Evolutionary conservation across 2,329 filamentous ascomycete genomes (phyloP).

Genomic region (Hirsutella minnesotensis): DNA sequence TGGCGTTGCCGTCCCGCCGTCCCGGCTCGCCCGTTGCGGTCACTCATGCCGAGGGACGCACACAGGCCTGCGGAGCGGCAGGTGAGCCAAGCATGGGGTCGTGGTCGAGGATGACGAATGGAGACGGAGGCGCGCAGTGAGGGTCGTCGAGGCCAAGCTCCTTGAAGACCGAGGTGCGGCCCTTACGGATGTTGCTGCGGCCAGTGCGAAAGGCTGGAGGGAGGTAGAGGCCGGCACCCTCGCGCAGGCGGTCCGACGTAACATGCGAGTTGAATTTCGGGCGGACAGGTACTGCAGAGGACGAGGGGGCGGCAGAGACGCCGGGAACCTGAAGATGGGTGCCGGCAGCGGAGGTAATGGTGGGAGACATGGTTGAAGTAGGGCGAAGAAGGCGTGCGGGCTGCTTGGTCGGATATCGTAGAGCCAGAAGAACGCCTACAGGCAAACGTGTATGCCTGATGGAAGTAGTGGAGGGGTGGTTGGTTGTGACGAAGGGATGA

Average conservation of each 20-base stretch:
- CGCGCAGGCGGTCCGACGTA: conserved; percentile 39
- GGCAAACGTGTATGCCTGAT: too few relatives aligned
- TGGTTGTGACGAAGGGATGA: neutral
- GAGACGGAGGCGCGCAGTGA: conserved; percentile 1
- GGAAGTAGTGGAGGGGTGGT: too few relatives aligned
- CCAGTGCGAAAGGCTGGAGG: conserved; percentile 25
- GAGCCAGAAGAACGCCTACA: too few relatives aligned
- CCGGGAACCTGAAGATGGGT: neutral
- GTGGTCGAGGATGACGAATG: neutral
- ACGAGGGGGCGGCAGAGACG: neutral
- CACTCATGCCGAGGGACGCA: neutral
- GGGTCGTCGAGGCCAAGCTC: conserved; percentile 35
- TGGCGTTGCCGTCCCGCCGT: neutral
- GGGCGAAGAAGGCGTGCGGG: too few relatives aligned
- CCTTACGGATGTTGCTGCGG: conserved; percentile 34
- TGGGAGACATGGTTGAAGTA: too few relatives aligned
- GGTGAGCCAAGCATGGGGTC: neutral
- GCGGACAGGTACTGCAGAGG: conserved; percentile 16
- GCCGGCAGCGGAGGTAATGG: neutral
- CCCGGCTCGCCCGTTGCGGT: neutral
- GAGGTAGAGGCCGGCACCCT: conserved; percentile 27
- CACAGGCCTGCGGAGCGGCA: neutral
- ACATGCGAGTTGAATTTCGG: conserved; percentile 38
- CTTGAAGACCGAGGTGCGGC: conserved; percentile 38
- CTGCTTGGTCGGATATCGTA: too few relatives aligned